These are phyloP conservation scores for Ampelomyces quisqualis DNA, from an alignment of 2,329 filamentous ascomycete species.

Conservation along the genomic window DNA sequence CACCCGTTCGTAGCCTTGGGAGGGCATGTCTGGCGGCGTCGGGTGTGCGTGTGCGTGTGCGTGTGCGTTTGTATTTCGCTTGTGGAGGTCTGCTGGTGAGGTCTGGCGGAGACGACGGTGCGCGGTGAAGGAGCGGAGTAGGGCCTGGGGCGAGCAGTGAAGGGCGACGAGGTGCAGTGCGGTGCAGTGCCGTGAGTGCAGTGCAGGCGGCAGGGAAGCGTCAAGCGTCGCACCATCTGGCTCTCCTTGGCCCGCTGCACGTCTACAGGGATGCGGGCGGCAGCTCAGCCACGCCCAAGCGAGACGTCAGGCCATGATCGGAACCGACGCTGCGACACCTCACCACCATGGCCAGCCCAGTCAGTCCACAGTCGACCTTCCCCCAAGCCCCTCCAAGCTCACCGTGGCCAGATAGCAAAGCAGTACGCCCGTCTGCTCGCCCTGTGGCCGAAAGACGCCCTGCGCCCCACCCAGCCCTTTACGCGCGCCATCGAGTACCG, in stretches of 20 bases:
- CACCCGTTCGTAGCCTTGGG: constrained; percentile 53
- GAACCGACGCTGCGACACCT: no score
- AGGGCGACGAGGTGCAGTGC: no score
- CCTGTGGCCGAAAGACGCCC: constrained; percentile 53
- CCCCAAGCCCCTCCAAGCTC: constrained; percentile 3
- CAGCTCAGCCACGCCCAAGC: no score
- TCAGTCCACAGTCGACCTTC: constrained; percentile 4
- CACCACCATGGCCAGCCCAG: constrained; percentile 20
- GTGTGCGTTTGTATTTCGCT: constrained; percentile 4
- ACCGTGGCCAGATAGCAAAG: constrained; percentile 38
- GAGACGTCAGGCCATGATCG: neutral
- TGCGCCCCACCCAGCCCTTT: constrained; percentile 52
- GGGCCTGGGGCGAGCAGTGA: no score
- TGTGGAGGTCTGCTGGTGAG: no score
- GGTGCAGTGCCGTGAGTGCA: constrained; percentile 9
- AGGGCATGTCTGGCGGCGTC: constrained; percentile 43
- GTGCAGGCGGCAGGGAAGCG: constrained; percentile 10
- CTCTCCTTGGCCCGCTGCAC: neutral
- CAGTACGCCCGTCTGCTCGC: constrained; percentile 54
- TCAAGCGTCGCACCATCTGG: neutral
- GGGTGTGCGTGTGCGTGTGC: constrained; percentile 8
- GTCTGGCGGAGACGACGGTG: no score
- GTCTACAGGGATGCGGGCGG: neutral
- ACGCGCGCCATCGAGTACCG: constrained; percentile 48
- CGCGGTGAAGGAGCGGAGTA: no score